Evolutionary conservation across 2,329 filamentous ascomycete genomes (phyloP).

Genomic region (Phaeosphaeriaceae sp.): DNA sequence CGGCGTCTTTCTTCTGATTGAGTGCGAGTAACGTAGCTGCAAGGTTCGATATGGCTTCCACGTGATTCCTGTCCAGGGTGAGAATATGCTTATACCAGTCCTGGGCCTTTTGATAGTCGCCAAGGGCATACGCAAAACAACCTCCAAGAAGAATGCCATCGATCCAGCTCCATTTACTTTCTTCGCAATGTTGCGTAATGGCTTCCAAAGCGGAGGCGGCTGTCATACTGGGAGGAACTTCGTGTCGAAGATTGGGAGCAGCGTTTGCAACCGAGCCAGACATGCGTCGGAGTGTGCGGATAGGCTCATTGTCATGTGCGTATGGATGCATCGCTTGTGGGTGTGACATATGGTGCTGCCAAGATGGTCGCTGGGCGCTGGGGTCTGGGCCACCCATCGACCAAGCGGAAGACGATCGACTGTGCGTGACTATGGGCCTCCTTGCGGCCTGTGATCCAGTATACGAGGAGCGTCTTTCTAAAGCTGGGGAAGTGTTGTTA

Average conservation of each 20-base stretch:
- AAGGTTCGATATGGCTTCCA: slow-evolving; percentile 92
- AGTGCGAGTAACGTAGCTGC: slow-evolving; percentile 88
- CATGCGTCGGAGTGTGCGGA: slow-evolving; percentile 41
- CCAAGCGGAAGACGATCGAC: slow-evolving; percentile 41
- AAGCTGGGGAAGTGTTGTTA: slow-evolving; percentile 33
- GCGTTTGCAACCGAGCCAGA: slow-evolving; percentile 42
- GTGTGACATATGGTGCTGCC: slow-evolving; percentile 37
- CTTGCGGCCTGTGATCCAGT: slow-evolving; percentile 28
- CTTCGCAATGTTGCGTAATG: slow-evolving; percentile 46
- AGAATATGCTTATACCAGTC: slow-evolving; percentile 76
- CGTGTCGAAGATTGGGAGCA: slow-evolving; percentile 35
- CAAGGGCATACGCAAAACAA: slow-evolving; percentile 88
- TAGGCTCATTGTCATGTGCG: slow-evolving; percentile 31
- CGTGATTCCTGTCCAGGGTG: slow-evolving; percentile 69
- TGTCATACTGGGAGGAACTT: slow-evolving; percentile 42
- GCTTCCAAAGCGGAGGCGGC: slow-evolving; percentile 47
- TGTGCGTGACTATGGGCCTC: slow-evolving; percentile 30
- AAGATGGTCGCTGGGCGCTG: slow-evolving; percentile 27
- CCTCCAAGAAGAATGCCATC: slow-evolving; percentile 92
- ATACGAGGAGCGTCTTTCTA: slow-evolving; percentile 42
- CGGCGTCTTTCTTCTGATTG: slow-evolving; percentile 81
- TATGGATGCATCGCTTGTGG: slow-evolving; percentile 32
- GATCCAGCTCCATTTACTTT: slow-evolving; percentile 69
- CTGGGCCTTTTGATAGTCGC: slow-evolving; percentile 78
- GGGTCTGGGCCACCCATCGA: slow-evolving; percentile 24